Evolutionary conservation across 2,329 filamentous ascomycete species (phyloP), one percentile per base, ranked within the genome.

Genomic region (Botryosphaeria dothidea): DNA sequence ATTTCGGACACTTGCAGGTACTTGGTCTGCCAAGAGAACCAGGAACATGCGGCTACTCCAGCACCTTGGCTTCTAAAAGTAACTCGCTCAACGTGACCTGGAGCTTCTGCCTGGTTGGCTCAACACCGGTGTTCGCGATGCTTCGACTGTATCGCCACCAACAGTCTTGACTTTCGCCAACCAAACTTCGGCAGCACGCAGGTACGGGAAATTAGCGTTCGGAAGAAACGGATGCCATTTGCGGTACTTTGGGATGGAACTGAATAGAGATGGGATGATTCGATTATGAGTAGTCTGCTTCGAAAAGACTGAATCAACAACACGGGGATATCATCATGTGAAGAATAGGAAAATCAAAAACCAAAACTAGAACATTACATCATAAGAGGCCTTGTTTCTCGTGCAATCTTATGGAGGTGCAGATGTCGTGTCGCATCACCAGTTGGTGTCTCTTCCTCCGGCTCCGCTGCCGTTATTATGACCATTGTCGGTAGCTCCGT

Each of bases 401-500:
- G 27, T 46, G 6, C n/a, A 11, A 25, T 21, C 23, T 23, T 23
- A 17, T 34, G 41, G 46, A 34, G n/a, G n/a, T 21, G 11, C 23
- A 3, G 11, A 15, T 7, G 21, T 19, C 23, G 23, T 19, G 7
- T 9, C 31, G 2, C 8, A 46, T 57, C 25, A 66, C 65, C 65
- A 64, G 27, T 66, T 51, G 15, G 65, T 66, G 45, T 66, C 65
- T 41, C 65, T 63, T 13, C 49, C 49, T 38, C 25, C 63, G 5
- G 27, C 17, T 23, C 52, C 29, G 17, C 38, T 27, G 31, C 27
- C 52, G 11, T 52, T 38, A 27, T 23, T 41, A 15, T 45, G 3
- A 4, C 38, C 60, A 3, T 60, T 62, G n/a, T 66, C 62, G 8
- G 65, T 65, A 13, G 68, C 49, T 3, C 68, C 68, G 56, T 69